phyloP scores from a whole-genome alignment of 2,329 filamentous ascomycete species.

The Spiromastix sp. region DNA sequence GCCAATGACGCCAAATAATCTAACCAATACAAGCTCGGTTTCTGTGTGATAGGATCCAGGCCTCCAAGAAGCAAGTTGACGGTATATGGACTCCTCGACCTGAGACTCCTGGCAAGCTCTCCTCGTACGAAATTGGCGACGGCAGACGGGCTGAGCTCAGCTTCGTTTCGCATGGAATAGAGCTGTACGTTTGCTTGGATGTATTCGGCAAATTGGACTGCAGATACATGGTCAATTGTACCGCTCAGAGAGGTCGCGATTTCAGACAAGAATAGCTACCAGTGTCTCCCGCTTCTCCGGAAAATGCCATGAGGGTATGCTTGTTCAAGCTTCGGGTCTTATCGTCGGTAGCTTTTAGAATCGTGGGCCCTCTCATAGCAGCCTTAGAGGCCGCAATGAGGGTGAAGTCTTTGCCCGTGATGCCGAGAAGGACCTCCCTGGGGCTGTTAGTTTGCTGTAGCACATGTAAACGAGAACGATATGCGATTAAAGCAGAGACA shows the following conservation, averaged over 20 bases:
- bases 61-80: constrained; percentile 94
- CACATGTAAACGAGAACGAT: neutral
- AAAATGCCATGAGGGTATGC: constrained; percentile 89
- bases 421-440: constrained; percentile 96
- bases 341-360: constrained; percentile 91
- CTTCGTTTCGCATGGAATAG: constrained; percentile 96
- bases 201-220: constrained; percentile 98
- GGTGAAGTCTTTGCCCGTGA: constrained; percentile 98
- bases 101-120: constrained; percentile 81
- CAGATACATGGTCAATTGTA: constrained; percentile 2
- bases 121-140: constrained; percentile 88
- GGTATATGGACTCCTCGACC: constrained; percentile 88
- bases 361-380: constrained; percentile 91
- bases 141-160: constrained; percentile 78
- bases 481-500: neutral
- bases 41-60: constrained; percentile 80
- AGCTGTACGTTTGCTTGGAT: constrained; percentile 97
- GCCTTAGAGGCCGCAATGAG: constrained; percentile 96
- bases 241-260: neutral
- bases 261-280: constrained; percentile 36
- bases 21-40: constrained; percentile 91
- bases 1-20: constrained; percentile 90
- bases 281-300: constrained; percentile 92
- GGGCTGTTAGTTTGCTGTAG: neutral
- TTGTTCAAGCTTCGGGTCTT: constrained; percentile 91